Percentiles rank a stretch among this genome's conserved stretches.
These are phyloP conservation scores for Crassisporium funariophilum DNA, from an alignment of 768 basidiomycete genomes.

Conservation along the genomic window DNA sequence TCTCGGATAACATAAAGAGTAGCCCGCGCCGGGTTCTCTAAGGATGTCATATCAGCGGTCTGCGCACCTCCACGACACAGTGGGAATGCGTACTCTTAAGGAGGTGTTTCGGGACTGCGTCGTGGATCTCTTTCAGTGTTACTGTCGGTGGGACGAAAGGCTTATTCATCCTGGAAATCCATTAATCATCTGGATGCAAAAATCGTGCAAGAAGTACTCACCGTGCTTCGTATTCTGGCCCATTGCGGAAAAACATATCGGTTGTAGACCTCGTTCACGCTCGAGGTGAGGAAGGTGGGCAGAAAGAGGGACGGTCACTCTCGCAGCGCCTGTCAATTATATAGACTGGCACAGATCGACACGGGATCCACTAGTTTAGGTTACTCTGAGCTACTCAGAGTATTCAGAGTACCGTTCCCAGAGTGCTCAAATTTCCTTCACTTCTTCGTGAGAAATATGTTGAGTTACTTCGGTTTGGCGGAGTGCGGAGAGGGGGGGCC, in stretches of 20 bases:
- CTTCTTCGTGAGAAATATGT: no score
- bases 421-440: no score
- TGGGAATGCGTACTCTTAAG: conserved; percentile 36
- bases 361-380: no score
- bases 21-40: conserved; percentile 42
- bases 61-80: background rate
- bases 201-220: conserved; percentile 13
- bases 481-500: no score
- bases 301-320: no score
- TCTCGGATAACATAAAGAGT: conserved; percentile 47
- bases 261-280: no score
- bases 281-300: no score
- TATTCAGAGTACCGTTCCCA: no score
- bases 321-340: no score
- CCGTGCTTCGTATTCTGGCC: conserved; percentile 45
- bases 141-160: conserved; percentile 52
- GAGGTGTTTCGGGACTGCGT: conserved; percentile 56
- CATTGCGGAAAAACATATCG: conserved; percentile 36
- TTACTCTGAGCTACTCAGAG: no score
- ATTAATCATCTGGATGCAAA: background rate
- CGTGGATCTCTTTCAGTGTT: conserved; percentile 55
- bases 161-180: conserved; percentile 34
- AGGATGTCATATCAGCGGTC: background rate
- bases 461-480: no score
- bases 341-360: no score